Percentiles rank a stretch among this genome's conserved stretches.
Conservation (phyloP, 2,329 filamentous ascomycete genomes). For the Colletotrichum noveboracense region DNA sequence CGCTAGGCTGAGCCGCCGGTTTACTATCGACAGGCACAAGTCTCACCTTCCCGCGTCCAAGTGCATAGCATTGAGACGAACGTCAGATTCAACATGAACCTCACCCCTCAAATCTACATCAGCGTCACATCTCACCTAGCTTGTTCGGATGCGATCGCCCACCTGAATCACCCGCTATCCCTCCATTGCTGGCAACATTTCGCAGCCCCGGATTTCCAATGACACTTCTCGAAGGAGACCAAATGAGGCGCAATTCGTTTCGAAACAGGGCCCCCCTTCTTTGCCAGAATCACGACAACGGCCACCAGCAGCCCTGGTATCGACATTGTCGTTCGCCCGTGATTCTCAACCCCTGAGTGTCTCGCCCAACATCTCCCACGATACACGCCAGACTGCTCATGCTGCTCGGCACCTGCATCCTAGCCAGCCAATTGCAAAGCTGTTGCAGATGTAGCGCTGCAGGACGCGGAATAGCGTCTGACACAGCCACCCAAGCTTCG, state of each 20-base stretch:
- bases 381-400: not conserved
- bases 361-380: not conserved
- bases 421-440: not conserved
- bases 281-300: not conserved
- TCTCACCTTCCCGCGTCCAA: not conserved
- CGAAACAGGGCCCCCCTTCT: not conserved
- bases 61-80: not conserved
- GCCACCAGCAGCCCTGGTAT: not conserved
- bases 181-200: not conserved
- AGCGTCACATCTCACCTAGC: not conserved
- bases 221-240: not conserved
- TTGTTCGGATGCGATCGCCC: not conserved
- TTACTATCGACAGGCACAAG: not conserved
- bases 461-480: constrained; percentile 5
- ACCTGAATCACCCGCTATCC: not conserved
- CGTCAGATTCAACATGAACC: not conserved
- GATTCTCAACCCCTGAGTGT: not conserved
- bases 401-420: not conserved
- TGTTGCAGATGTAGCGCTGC: not conserved
- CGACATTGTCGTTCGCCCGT: not conserved
- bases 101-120: not conserved
- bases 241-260: not conserved
- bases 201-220: not conserved
- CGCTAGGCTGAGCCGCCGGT: not conserved
- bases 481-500: constrained; percentile 18